Percentiles rank a stretch among this genome's conserved stretches.
Conservation (phyloP, 2,329 filamentous ascomycete species). For the Calonectria crousiana region DNA sequence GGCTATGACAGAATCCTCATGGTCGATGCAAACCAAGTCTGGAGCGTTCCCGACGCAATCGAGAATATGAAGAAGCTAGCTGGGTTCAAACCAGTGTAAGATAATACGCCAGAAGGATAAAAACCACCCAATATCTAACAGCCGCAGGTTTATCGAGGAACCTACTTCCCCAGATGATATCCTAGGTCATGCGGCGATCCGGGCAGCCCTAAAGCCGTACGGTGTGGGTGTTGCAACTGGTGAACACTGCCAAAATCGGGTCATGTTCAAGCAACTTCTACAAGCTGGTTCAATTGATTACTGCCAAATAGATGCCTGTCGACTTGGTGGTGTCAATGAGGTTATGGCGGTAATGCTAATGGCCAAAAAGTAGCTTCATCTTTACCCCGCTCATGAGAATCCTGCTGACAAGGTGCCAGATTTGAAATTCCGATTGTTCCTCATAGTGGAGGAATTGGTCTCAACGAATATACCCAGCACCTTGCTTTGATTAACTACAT, state of each 20-base stretch:
- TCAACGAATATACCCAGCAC: slow-evolving; percentile 95
- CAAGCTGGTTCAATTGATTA: slow-evolving; percentile 85
- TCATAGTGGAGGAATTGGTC: slow-evolving; percentile 87
- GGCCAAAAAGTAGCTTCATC: slow-evolving; percentile 59
- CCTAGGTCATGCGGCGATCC: slow-evolving; percentile 86
- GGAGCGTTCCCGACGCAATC: slow-evolving; percentile 91
- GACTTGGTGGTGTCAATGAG: slow-evolving; percentile 87
- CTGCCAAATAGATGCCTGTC: slow-evolving; percentile 90
- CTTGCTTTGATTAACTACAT: slow-evolving; percentile 93
- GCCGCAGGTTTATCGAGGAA: slow-evolving; percentile 85
- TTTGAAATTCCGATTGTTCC: slow-evolving; percentile 85
- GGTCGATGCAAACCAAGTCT: slow-evolving; percentile 89
- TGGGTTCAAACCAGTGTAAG: slow-evolving; percentile 81
- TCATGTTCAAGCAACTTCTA: slow-evolving; percentile 93
- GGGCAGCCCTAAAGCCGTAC: slow-evolving; percentile 80
- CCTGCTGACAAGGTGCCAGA: slow-evolving; percentile 71
- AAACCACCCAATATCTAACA: not conserved
- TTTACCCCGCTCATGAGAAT: no score
- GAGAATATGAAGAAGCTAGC: slow-evolving; percentile 85
- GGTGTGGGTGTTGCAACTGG: slow-evolving; percentile 89
- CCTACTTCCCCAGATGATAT: slow-evolving; percentile 92
- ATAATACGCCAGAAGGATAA: not conserved
- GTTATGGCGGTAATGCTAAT: slow-evolving; percentile 57
- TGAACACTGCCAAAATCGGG: slow-evolving; percentile 95
- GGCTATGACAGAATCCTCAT: slow-evolving; percentile 87